phyloP scores from a whole-genome alignment of 306 rosid genomes.

The Pyrus pyrifolia region DNA sequence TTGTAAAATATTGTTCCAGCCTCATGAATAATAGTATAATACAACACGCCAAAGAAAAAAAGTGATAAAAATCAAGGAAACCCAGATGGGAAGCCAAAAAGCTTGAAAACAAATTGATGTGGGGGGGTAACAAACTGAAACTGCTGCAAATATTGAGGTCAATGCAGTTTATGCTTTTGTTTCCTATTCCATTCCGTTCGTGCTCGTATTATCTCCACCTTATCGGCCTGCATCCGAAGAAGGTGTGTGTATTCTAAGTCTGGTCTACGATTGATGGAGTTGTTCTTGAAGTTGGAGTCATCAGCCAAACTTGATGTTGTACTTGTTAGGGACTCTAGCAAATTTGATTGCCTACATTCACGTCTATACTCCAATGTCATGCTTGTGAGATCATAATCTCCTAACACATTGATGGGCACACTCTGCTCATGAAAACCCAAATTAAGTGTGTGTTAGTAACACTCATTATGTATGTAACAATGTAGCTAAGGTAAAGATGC shows the following conservation, averaged over 20 bases:
- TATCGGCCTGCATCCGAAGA: constrained; percentile 62
- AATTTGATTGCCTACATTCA: constrained; percentile 68
- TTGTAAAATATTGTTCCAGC: background rate
- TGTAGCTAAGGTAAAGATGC: background rate
- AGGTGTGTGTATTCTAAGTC: constrained; percentile 60
- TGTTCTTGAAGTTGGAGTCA: constrained; percentile 27
- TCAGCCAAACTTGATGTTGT: constrained; percentile 35
- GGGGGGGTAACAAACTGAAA: background rate
- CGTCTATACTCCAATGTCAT: constrained; percentile 81
- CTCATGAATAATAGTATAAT: background rate
- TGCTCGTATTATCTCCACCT: constrained; percentile 69
- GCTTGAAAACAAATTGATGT: background rate
- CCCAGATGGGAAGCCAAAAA: background rate
- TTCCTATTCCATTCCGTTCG: constrained; percentile 68
- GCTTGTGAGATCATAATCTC: constrained; percentile 51
- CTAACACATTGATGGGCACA: constrained; percentile 62
- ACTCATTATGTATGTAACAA: background rate
- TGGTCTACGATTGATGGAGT: constrained; percentile 33
- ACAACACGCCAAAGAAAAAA: background rate
- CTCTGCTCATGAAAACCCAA: constrained; percentile 37
- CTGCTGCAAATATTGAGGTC: background rate
- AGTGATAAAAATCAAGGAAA: background rate
- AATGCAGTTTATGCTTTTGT: background rate
- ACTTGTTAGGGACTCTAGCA: constrained; percentile 70
- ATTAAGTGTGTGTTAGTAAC: background rate